phyloP scores from a whole-genome alignment of 208 protist species.

The Leishmania tropica region DNA sequence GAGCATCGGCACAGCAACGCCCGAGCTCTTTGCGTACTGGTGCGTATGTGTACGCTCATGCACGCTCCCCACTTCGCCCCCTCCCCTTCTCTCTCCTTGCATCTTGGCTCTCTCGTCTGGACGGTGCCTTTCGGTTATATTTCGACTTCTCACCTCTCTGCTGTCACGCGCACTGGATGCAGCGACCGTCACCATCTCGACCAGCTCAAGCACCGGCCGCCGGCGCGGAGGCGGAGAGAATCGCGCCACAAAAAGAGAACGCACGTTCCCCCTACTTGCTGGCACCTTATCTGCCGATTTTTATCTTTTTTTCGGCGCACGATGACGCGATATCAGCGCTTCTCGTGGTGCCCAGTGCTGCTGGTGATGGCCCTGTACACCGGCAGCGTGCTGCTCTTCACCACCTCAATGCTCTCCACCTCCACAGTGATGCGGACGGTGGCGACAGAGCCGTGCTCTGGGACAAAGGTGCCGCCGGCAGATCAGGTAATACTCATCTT shows the following conservation, averaged over 20 bases:
- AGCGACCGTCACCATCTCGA: not conserved
- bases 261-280: not conserved
- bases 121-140: not conserved
- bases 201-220: not conserved
- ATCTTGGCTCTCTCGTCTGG: not conserved
- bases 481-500: conserved; percentile 78
- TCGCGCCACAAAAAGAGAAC: not conserved
- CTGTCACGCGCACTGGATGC: not conserved
- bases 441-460: conserved; percentile 36
- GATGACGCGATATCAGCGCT: not conserved
- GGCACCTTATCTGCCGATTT: not conserved
- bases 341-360: conserved; percentile 22
- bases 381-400: conserved; percentile 46
- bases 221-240: not conserved
- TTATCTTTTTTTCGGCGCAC: not conserved
- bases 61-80: not conserved
- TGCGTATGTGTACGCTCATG: not conserved
- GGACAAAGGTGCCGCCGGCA: conserved; percentile 29
- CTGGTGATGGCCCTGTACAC: conserved; percentile 41
- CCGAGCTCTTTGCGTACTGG: not conserved
- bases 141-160: not conserved
- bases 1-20: not conserved
- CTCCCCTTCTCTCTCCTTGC: not conserved
- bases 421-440: conserved; percentile 34
- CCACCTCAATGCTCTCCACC: conserved; percentile 63